Evolutionary conservation across 2,329 filamentous ascomycete species (phyloP).

Genomic region (Rutstroemia sp.): DNA sequence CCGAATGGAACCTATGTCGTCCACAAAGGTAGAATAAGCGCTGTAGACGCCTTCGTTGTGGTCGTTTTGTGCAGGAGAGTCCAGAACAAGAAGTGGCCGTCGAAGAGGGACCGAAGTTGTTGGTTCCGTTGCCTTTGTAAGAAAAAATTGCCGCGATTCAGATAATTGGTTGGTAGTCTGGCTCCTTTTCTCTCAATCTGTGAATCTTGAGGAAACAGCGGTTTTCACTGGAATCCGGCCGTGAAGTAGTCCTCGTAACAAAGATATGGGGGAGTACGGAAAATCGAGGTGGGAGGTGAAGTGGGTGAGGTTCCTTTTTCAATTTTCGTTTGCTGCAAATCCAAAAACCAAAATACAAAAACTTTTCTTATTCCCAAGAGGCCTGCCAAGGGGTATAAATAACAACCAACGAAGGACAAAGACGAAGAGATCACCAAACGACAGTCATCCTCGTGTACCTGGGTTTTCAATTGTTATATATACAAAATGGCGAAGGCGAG

Average conservation of each 20-base stretch:
- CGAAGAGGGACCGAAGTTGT: constrained; percentile 1
- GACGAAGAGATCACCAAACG: constrained; percentile 20
- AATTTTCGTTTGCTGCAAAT: constrained; percentile 4
- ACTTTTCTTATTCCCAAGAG: background rate
- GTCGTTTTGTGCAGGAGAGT: background rate
- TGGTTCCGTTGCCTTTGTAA: background rate
- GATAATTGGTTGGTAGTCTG: constrained; percentile 1
- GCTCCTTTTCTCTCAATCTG: background rate
- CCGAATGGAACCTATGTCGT: background rate
- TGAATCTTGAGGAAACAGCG: too few relatives aligned
- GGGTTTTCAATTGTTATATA: constrained; percentile 18
- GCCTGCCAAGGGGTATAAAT: constrained; percentile 5
- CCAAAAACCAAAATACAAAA: constrained; percentile 5
- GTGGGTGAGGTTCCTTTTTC: background rate
- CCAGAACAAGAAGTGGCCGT: background rate
- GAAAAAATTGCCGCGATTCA: background rate
- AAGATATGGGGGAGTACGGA: background rate
- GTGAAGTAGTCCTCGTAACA: constrained; percentile 18
- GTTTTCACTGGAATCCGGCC: constrained; percentile 26
- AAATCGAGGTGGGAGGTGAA: too few relatives aligned
- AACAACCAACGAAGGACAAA: constrained; percentile 20
- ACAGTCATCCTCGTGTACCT: constrained; percentile 18
- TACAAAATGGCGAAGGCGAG: constrained; percentile 11
- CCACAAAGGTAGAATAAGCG: background rate
- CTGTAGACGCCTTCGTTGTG: constrained; percentile 1